Conservation (phyloP, 805 yeast species). For the Lipomyces yamanashiensis region DNA sequence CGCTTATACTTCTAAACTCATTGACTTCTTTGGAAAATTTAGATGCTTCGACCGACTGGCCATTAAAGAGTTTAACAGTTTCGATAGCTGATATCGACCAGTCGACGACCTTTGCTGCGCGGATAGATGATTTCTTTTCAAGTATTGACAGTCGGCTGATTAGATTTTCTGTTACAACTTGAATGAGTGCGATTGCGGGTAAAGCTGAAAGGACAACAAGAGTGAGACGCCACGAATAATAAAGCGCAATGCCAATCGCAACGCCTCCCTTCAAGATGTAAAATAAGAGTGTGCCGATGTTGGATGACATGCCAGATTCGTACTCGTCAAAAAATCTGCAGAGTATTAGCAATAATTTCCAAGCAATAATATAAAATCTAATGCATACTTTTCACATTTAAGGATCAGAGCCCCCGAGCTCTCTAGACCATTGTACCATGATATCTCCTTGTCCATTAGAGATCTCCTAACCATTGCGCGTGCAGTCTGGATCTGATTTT, state of each 20-base stretch:
- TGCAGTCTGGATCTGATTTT: slow-evolving; percentile 28
- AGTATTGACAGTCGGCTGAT: slow-evolving; percentile 55
- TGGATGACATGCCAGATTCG: slow-evolving; percentile 24
- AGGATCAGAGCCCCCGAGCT: slow-evolving; percentile 26
- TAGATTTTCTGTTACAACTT: slow-evolving; percentile 56
- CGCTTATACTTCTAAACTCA: slow-evolving; percentile 46
- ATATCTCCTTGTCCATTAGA: slow-evolving; percentile 9
- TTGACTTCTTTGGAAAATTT: slow-evolving; percentile 47
- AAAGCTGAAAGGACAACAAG: slow-evolving; percentile 72
- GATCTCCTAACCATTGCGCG: slow-evolving; percentile 11
- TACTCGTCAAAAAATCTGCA: slow-evolving; percentile 28
- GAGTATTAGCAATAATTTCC: not conserved
- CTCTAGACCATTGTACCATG: slow-evolving; percentile 32
- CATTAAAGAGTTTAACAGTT: slow-evolving; percentile 65
- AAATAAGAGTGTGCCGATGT: slow-evolving; percentile 11
- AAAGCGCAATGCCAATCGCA: slow-evolving; percentile 62
- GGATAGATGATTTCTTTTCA: slow-evolving; percentile 63
- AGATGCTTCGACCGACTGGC: slow-evolving; percentile 58
- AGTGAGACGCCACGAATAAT: slow-evolving; percentile 84
- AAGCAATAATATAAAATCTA: not conserved
- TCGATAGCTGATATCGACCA: slow-evolving; percentile 70
- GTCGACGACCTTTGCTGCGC: slow-evolving; percentile 63
- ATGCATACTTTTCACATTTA: slow-evolving; percentile 25
- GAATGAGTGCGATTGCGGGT: slow-evolving; percentile 64
- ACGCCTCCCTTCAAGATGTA: slow-evolving; percentile 9